Evolutionary conservation across 495 filamentous ascomycete genomes (phyloP), one percentile per base, ranked within the genome.

Genomic region (Hypoxylon crocopeplum): DNA sequence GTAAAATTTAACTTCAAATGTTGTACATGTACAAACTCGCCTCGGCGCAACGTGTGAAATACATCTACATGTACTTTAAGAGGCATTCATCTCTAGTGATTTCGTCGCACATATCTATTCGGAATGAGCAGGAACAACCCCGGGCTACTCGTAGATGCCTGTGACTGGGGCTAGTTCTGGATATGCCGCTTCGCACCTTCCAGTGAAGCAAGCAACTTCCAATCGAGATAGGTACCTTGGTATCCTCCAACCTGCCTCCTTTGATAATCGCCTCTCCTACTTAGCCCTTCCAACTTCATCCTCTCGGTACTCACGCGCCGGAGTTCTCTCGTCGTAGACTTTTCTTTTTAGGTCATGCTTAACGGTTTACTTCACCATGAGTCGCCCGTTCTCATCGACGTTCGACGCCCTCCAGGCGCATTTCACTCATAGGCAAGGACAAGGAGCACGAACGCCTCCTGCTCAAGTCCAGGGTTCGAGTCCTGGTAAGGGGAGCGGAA

Each of bases 321-420:
- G n/a, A n/a, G n/a, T n/a, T n/a, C n/a, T n/a, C n/a, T n/a, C n/a
- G n/a, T n/a, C n/a, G n/a, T n/a, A n/a, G n/a, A n/a, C n/a, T n/a
- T n/a, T n/a, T n/a, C n/a, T n/a, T n/a, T n/a, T n/a, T n/a, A n/a
- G n/a, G n/a, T n/a, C n/a, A n/a, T n/a, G n/a, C n/a, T n/a, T n/a
- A n/a, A n/a, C n/a, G n/a, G n/a, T n/a, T n/a, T n/a, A 27, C 8
- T 40, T 53, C 44, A 62, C 33, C 15, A 70, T 70, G 67, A 66
- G 46, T n/a, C 52, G 49, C 29, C 56, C 47, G 10, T 65, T 55
- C 34, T 64, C 64, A 11, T 68, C 64, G 7, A 44, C 64, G 15
- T 59, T 60, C 22, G 56, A 60, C 34, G 68, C 57, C 44, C 48
- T 68, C 22, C 68, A 70, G 64, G 68, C 64, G 13, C 68, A 66